These are phyloP conservation scores for Ceriops tagal DNA, from an alignment of 345 rosid species.

Conservation along the genomic window DNA sequence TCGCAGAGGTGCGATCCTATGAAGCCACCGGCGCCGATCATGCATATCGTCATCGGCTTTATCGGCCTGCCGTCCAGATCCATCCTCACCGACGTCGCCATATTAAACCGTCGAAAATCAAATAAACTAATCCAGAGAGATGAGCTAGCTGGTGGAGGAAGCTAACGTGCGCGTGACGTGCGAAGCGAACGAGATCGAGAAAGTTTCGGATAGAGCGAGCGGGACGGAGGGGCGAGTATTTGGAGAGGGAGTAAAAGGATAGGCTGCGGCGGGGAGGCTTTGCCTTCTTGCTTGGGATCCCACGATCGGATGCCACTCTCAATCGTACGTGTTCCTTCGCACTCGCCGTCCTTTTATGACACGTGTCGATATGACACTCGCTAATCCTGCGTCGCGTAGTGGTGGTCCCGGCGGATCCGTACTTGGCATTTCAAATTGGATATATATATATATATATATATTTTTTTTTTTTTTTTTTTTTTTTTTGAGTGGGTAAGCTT, in stretches of 20 bases:
- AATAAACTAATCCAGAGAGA: neutral
- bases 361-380: no score
- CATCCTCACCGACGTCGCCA: conserved; percentile 32
- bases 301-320: no score
- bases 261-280: neutral
- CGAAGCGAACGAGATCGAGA: neutral
- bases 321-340: no score
- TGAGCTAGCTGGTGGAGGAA: neutral
- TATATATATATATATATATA: no score
- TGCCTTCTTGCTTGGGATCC: no score
- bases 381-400: no score
- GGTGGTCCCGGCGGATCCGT: no score
- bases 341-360: no score
- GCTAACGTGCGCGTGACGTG: conserved; percentile 3
- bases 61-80: conserved; percentile 89
- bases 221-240: neutral
- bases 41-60: conserved; percentile 80
- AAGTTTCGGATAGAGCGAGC: neutral
- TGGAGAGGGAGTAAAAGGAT: neutral
- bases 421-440: no score
- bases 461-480: no score
- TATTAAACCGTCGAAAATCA: neutral
- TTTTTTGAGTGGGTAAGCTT: no score
- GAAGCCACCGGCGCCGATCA: conserved; percentile 99
- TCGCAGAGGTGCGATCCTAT: conserved; percentile 97